Conservation (phyloP, 352 stramenopile species). For the Phytophthora melonis region DNA sequence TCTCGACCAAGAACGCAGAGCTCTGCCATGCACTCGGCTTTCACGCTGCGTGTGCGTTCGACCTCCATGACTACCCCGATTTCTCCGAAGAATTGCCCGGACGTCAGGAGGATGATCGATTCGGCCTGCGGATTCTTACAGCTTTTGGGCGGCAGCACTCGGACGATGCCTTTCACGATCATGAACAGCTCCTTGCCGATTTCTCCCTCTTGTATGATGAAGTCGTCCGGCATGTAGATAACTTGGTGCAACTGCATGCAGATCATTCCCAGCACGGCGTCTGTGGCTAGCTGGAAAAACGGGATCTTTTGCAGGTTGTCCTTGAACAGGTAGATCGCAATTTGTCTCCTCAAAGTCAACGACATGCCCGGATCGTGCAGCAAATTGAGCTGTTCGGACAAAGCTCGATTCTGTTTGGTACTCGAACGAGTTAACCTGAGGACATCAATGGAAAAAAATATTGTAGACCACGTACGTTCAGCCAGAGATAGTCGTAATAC, state of each 20-base stretch:
- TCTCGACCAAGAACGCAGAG: constrained; percentile 69
- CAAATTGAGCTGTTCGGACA: constrained; percentile 68
- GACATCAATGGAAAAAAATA: background rate
- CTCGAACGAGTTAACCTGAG: background rate
- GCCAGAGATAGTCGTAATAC: constrained; percentile 83
- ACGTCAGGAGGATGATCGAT: constrained; percentile 73
- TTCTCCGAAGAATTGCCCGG: constrained; percentile 49
- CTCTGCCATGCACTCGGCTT: constrained; percentile 72
- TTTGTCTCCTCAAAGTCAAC: constrained; percentile 56
- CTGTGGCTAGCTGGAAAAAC: constrained; percentile 74
- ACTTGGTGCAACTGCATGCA: constrained; percentile 75
- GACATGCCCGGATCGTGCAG: constrained; percentile 76
- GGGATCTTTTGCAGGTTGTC: constrained; percentile 76
- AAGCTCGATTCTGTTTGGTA: constrained; percentile 50
- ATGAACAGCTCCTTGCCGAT: constrained; percentile 79
- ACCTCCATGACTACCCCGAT: constrained; percentile 78
- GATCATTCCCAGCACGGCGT: constrained; percentile 72
- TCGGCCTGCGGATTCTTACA: constrained; percentile 33
- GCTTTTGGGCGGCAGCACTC: constrained; percentile 56
- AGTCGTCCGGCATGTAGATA: constrained; percentile 75
- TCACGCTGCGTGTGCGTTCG: constrained; percentile 67
- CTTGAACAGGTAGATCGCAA: constrained; percentile 79
- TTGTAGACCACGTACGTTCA: constrained; percentile 48
- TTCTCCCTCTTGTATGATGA: constrained; percentile 70
- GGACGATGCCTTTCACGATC: constrained; percentile 77